These are phyloP conservation scores for Porphyrellus cyaneotinctus DNA, from an alignment of 768 basidiomycete species.

Conservation along the genomic window DNA sequence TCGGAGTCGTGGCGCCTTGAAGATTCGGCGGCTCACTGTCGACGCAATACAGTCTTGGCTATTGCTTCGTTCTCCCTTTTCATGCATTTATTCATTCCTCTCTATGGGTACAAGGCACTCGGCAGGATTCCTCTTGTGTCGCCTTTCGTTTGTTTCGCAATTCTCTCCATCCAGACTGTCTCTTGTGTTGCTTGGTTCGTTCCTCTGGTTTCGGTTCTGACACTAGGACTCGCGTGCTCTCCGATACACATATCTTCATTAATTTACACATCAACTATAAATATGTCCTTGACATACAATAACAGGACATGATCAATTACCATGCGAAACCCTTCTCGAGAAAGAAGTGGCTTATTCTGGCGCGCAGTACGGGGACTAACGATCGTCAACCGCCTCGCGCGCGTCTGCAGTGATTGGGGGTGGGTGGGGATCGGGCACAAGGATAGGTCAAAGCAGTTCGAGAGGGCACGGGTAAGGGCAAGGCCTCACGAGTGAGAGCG, in stretches of 20 bases:
- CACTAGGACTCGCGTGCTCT: conserved; percentile 3
- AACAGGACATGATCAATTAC: neutral
- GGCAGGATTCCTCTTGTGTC: no score
- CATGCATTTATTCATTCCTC: conserved; percentile 33
- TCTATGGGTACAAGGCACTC: conserved; percentile 28
- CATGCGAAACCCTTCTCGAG: neutral
- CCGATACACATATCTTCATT: conserved; percentile 26
- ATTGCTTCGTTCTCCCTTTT: conserved; percentile 11
- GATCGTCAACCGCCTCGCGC: conserved; percentile 12
- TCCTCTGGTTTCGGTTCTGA: conserved; percentile 7
- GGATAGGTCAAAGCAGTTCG: neutral
- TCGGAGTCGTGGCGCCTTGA: conserved; percentile 3
- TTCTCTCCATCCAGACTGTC: conserved; percentile 6
- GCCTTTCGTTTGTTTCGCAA: no score
- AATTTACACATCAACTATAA: neutral
- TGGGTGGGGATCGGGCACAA: no score
- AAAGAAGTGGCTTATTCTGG: neutral
- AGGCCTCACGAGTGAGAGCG: no score
- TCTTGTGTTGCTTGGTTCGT: conserved; percentile 17
- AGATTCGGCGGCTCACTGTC: conserved; percentile 1
- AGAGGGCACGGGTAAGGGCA: neutral
- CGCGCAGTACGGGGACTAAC: neutral
- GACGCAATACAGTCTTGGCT: conserved; percentile 14
- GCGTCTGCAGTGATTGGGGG: conserved; percentile 24
- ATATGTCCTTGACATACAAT: neutral